Conservation (phyloP, 2,329 filamentous ascomycete genomes). For the Fusarium scirpi region DNA sequence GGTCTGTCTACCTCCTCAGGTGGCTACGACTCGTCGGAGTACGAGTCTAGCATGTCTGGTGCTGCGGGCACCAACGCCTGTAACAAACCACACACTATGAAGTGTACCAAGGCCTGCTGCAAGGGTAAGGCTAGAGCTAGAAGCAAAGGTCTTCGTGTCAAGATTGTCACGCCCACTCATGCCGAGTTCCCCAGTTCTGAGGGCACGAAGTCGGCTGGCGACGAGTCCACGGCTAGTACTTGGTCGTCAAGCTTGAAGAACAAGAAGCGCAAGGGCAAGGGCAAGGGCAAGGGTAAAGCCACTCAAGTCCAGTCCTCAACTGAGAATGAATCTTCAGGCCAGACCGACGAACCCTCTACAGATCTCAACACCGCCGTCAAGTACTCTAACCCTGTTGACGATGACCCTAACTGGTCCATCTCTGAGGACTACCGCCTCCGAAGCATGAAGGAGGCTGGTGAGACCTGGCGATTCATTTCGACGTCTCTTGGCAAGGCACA, state of each 20-base stretch:
- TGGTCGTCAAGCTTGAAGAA: constrained; percentile 12
- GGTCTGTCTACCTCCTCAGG: constrained; percentile 8
- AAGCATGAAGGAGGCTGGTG: constrained; percentile 50
- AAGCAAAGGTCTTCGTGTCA: background rate
- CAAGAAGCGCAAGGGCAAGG: constrained; percentile 1
- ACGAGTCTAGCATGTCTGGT: background rate
- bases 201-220: background rate
- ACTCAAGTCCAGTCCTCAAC: constrained; percentile 1
- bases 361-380: constrained; percentile 3
- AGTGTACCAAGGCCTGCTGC: constrained; percentile 3
- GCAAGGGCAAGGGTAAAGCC: constrained; percentile 11
- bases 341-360: constrained; percentile 9
- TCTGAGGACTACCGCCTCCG: constrained; percentile 53
- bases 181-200: background rate
- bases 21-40: background rate
- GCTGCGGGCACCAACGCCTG: background rate
- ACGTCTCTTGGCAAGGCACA: constrained; percentile 46
- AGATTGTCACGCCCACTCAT: constrained; percentile 14
- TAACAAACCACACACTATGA: background rate
- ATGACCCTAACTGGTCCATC: constrained; percentile 47
- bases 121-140: background rate
- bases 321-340: constrained; percentile 17
- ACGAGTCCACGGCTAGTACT: background rate
- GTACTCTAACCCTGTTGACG: constrained; percentile 4
- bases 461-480: constrained; percentile 51